Percentiles rank a stretch among this genome's conserved stretches.
Evolutionary conservation across 2,329 filamentous ascomycete genomes (phyloP).

Genomic region (Cercospora zeae-maydis): DNA sequence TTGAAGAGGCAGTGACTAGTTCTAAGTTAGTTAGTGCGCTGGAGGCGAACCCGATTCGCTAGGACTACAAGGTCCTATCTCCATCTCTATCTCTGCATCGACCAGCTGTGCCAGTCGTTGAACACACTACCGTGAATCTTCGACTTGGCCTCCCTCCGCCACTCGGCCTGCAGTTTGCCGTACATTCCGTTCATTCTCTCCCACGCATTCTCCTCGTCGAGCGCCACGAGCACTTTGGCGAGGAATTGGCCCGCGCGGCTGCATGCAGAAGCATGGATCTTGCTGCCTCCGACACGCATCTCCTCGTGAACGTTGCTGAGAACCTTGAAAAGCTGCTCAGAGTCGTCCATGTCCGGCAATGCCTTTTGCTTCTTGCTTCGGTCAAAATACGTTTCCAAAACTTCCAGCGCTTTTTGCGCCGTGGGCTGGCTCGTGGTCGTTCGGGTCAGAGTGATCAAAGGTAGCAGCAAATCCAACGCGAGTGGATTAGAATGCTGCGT

Average conservation of each 20-base stretch:
- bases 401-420: slow-evolving; percentile 66
- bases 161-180: slow-evolving; percentile 42
- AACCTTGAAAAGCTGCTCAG: slow-evolving; percentile 51
- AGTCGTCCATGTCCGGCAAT: slow-evolving; percentile 37
- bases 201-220: slow-evolving; percentile 40
- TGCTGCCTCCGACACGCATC: slow-evolving; percentile 60
- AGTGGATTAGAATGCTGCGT: slow-evolving; percentile 67
- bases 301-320: slow-evolving; percentile 67
- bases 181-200: slow-evolving; percentile 42
- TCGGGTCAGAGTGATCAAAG: slow-evolving; percentile 71
- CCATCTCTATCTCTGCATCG: slow-evolving; percentile 28
- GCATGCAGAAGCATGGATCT: slow-evolving; percentile 69
- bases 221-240: slow-evolving; percentile 58
- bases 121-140: slow-evolving; percentile 45
- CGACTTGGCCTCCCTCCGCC: slow-evolving; percentile 42
- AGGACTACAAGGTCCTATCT: no score
- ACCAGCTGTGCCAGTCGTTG: slow-evolving; percentile 48
- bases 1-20: no score
- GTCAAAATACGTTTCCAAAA: slow-evolving; percentile 70
- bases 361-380: slow-evolving; percentile 51
- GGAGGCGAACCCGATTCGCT: no score
- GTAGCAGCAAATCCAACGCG: slow-evolving; percentile 67
- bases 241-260: slow-evolving; percentile 69
- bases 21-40: no score
- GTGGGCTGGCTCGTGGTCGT: slow-evolving; percentile 75